These are phyloP conservation scores for Diaporthe eres DNA, from an alignment of 2,329 filamentous ascomycete genomes.

Conservation along the genomic window DNA sequence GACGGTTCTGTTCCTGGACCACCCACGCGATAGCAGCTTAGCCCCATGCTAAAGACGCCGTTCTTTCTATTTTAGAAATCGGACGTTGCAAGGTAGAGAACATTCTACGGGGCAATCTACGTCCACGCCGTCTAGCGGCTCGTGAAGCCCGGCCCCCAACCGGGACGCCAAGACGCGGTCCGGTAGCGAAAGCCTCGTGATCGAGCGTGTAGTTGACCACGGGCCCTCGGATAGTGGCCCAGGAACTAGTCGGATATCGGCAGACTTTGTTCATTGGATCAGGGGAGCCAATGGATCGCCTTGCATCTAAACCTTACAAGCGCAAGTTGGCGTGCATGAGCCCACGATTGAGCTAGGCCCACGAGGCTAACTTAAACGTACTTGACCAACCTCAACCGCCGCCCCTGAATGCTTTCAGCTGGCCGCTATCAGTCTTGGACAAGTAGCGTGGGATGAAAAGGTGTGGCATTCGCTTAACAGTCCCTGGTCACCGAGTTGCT, in stretches of 20 bases:
- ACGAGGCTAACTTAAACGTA: background rate
- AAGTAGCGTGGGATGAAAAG: constrained; percentile 2
- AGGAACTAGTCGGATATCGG: constrained; percentile 12
- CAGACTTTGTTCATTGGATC: background rate
- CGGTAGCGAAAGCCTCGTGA: constrained; percentile 23
- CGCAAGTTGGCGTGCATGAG: constrained; percentile 1
- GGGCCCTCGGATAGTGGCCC: constrained; percentile 22
- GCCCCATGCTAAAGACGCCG: background rate
- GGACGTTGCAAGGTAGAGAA: background rate
- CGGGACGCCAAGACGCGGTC: constrained; percentile 20
- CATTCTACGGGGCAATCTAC: background rate
- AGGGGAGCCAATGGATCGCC: background rate
- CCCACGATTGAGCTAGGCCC: background rate
- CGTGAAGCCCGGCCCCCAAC: background rate
- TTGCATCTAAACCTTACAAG: background rate
- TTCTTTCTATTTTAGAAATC: background rate
- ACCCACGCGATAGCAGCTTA: background rate
- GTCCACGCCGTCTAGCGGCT: background rate
- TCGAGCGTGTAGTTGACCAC: constrained; percentile 5
- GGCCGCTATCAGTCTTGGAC: background rate
- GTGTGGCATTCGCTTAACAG: background rate
- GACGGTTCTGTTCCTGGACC: constrained; percentile 17
- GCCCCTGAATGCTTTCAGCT: constrained; percentile 6
- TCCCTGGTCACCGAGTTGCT: background rate
- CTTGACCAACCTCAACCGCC: background rate